phyloP scores from a whole-genome alignment of 306 rosid species.

The cucumber (Cucumis sativus) region DNA sequence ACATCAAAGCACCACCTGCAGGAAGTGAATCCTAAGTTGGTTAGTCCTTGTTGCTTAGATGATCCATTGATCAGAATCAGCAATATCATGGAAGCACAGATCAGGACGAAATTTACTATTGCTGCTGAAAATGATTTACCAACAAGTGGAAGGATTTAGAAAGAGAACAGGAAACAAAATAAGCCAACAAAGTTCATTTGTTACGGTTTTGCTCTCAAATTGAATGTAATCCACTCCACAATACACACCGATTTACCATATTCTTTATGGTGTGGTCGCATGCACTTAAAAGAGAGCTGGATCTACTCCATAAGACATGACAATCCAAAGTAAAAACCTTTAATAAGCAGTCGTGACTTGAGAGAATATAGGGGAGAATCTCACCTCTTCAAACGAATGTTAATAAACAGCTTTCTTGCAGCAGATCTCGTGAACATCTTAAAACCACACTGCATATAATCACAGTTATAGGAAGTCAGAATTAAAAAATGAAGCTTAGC shows the following conservation, averaged over 20 bases:
- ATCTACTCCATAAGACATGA: background rate
- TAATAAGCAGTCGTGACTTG: background rate
- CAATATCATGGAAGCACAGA: background rate
- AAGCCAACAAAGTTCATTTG: background rate
- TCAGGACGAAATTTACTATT: background rate
- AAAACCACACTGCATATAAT: slow-evolving; percentile 71
- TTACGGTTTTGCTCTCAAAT: background rate
- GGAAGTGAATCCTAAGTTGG: background rate
- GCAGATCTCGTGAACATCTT: slow-evolving; percentile 94
- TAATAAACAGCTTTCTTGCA: slow-evolving; percentile 78
- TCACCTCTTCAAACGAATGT: slow-evolving; percentile 74
- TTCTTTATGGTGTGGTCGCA: background rate
- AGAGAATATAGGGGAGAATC: background rate
- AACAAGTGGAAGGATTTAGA: background rate
- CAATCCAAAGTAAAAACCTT: background rate
- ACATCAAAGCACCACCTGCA: slow-evolving; percentile 99
- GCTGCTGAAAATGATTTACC: background rate
- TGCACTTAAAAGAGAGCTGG: background rate
- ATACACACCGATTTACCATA: background rate
- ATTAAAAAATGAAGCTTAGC: background rate
- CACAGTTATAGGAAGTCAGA: slow-evolving; percentile 15
- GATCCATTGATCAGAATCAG: background rate
- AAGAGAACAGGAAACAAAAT: background rate
- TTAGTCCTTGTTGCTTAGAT: background rate
- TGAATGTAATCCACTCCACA: background rate